These are phyloP conservation scores for Stagonosporopsis vannaccii DNA, from an alignment of 2,329 filamentous ascomycete species.

Conservation along the genomic window DNA sequence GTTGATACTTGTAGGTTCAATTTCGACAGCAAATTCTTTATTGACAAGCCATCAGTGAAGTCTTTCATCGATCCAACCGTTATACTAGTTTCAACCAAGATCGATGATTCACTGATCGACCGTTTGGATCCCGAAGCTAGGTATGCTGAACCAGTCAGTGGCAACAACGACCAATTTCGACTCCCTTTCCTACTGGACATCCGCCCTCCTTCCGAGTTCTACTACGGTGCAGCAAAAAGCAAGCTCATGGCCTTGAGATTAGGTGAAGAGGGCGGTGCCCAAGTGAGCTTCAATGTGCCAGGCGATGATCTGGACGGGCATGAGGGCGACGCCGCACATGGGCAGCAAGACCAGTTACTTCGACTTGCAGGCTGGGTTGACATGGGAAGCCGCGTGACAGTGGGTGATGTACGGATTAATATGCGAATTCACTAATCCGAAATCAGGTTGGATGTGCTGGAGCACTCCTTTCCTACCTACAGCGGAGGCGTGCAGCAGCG, in stretches of 20 bases:
- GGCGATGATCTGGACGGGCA: conserved; percentile 56
- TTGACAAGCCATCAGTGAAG: conserved; percentile 57
- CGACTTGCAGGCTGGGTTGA: conserved; percentile 75
- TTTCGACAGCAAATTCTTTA: background rate
- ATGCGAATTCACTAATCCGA: conserved; percentile 14
- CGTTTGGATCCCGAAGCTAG: conserved; percentile 55
- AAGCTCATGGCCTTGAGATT: conserved; percentile 69
- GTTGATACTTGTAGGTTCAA: conserved; percentile 54
- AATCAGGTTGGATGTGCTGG: conserved; percentile 80
- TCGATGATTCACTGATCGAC: conserved; percentile 58
- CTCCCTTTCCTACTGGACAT: conserved; percentile 70
- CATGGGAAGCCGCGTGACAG: conserved; percentile 75
- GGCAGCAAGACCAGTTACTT: conserved; percentile 69
- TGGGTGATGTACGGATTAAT: conserved; percentile 39
- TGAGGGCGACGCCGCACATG: conserved; percentile 58
- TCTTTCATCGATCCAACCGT: conserved; percentile 68
- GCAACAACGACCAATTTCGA: conserved; percentile 56
- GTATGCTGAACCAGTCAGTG: conserved; percentile 39
- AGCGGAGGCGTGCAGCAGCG: conserved; percentile 69
- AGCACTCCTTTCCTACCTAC: conserved; percentile 81
- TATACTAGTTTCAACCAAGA: conserved; percentile 64
- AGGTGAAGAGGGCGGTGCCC: conserved; percentile 56
- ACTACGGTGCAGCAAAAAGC: conserved; percentile 68
- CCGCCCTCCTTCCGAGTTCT: conserved; percentile 76
- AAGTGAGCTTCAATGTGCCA: conserved; percentile 67